These are phyloP conservation scores for Rhizopogon roseolus DNA, from an alignment of 768 basidiomycete species.

Conservation along the genomic window DNA sequence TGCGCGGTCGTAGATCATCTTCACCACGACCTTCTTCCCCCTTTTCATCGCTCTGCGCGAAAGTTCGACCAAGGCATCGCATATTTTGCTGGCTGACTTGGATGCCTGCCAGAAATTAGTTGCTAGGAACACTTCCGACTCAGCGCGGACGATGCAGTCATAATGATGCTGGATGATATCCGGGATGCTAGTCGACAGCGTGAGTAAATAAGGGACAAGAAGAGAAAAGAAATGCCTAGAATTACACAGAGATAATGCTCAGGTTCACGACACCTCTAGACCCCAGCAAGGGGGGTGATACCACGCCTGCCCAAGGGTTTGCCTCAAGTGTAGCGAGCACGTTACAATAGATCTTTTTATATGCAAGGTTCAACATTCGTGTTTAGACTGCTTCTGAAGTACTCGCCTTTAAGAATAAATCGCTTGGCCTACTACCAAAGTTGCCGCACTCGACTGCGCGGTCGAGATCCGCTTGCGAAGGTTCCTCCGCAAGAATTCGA, in stretches of 20 bases:
- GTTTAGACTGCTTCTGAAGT: not conserved
- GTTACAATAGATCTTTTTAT: constrained; percentile 52
- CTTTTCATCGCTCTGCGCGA: constrained; percentile 41
- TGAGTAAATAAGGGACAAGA: constrained; percentile 3
- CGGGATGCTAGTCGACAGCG: constrained; percentile 40
- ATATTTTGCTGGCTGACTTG: constrained; percentile 45
- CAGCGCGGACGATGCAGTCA: constrained; percentile 54
- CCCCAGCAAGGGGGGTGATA: constrained; percentile 60
- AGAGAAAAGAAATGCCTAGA: not conserved
- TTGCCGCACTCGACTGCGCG: constrained; percentile 43
- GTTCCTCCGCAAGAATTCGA: constrained; percentile 18
- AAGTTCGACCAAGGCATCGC: constrained; percentile 48
- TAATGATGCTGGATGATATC: constrained; percentile 72
- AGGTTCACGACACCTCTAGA: constrained; percentile 60
- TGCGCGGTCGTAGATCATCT: constrained; percentile 69
- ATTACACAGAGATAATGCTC: constrained; percentile 52
- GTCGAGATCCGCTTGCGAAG: constrained; percentile 39
- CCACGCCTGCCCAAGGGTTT: constrained; percentile 51
- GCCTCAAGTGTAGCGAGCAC: constrained; percentile 53
- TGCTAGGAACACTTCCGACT: constrained; percentile 61
- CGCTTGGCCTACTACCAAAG: constrained; percentile 49
- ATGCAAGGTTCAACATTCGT: not conserved
- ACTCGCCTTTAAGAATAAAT: constrained; percentile 56
- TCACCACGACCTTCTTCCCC: constrained; percentile 50
- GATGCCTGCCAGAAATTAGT: constrained; percentile 61